A percentile compares a stretch with the other conserved stretches of the same genome.
Conservation (phyloP, 169 alveolate genomes). For the Eimeria necatrix region DNA sequence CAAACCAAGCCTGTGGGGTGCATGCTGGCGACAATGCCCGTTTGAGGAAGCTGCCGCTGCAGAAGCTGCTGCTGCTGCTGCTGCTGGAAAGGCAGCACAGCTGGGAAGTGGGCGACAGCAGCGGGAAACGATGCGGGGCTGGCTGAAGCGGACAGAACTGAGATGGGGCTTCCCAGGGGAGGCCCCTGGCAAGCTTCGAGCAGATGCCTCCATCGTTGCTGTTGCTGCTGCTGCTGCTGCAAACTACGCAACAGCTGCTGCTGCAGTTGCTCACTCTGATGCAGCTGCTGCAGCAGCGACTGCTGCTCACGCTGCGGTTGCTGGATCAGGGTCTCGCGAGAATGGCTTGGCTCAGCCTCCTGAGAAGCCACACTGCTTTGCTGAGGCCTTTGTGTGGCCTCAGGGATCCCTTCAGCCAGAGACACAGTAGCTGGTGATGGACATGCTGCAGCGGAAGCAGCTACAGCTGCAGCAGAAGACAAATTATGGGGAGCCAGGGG, state of each 20-base stretch:
- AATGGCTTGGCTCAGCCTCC: too few species aligned
- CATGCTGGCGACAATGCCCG: too few species aligned
- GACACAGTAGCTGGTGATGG: neutral
- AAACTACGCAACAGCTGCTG: neutral
- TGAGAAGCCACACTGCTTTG: too few species aligned
- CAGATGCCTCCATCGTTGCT: conserved; percentile 23
- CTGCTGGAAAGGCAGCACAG: neutral
- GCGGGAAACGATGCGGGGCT: neutral
- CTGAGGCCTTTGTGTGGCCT: too few species aligned
- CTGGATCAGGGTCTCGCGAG: neutral
- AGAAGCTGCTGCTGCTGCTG: neutral
- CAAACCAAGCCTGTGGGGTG: too few species aligned
- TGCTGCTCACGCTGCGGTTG: neutral
- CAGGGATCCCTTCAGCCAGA: neutral
- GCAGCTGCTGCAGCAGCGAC: conserved; percentile 40
- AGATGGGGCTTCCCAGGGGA: neutral
- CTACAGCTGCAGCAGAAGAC: neutral
- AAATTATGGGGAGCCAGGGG: too few species aligned
- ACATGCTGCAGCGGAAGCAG: neutral
- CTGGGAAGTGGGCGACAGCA: neutral
- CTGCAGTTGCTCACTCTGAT: conserved; percentile 25
- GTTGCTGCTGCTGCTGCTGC: conserved; percentile 70
- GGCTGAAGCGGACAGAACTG: neutral
- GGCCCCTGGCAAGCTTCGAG: conserved; percentile 24
- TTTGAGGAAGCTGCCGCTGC: too few species aligned